Base-by-base conservation (phyloP, 2,329 filamentous ascomycete species). In the Plectosphaerella plurivora region DNA sequence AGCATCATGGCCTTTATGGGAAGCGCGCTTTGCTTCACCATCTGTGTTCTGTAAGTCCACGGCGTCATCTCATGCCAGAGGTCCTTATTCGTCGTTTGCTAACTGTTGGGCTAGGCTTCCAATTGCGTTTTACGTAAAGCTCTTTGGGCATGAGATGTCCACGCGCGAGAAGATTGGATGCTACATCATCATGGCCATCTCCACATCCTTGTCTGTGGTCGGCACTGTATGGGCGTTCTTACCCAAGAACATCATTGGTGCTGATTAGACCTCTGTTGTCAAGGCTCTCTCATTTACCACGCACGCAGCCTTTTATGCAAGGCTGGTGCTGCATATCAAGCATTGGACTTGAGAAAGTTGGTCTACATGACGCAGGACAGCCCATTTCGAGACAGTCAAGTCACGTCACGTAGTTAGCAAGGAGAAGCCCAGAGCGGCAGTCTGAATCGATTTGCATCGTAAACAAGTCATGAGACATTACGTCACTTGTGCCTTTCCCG, bases 1-100 rank as follows among this genome's bases (percentile, higher is more conserved):
- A 86, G 86, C 50, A 92, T 96, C 64, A 96, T 96, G 86, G 88
- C 89, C 4, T 86, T 96, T 56, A 85, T 97, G 73, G 93, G 94
- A 12, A 90, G 88, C 39, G 88, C 91, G 4, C 79, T 96, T 15
- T 97, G 93, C 72, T 96, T 96, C 62, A 90, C 89, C 16, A 95
- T 97, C 59, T 97, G 93, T 70, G 86, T 97, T 59, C 91, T 96
- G 68, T 76, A 62, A 65, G 75, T 70, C 15, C 25, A 12, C 9
- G 10, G n/a, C 3, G 5, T 4, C 16, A 44, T 2, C 41, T 10
- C 8, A 33, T 22, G 22, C 22, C 22, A 22, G 22, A 22, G 22
- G 22, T 22, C 22, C 22, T 22, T n/a, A 7, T 15, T 22, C 14
- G 8, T 18, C 18, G 10, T n/a, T 47, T 45, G 8, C 24, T 33